Percentiles rank a stretch among this genome's conserved stretches.
phyloP scores from a whole-genome alignment of 305 asterid species.

The Rubia balearica region DNA sequence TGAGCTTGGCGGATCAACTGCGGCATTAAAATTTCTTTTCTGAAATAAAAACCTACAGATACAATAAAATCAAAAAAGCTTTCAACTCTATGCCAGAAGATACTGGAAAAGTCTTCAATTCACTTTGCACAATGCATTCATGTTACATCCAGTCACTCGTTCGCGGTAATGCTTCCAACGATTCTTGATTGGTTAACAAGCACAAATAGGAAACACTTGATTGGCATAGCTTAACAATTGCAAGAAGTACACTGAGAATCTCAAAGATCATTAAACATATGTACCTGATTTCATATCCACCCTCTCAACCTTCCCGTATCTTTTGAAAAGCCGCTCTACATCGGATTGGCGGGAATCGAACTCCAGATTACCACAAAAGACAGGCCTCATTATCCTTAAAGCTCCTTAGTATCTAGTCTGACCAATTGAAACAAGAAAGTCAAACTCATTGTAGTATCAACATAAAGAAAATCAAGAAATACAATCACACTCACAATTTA shows the following conservation, averaged over 20 bases:
- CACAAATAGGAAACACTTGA: background rate
- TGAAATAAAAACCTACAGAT: conserved; percentile 23
- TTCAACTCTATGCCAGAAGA: conserved; percentile 13
- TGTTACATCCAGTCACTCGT: background rate
- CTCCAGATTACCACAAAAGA: conserved; percentile 90
- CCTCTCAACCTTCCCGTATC: conserved; percentile 89
- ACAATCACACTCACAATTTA: background rate
- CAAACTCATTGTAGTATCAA: background rate
- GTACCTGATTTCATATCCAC: conserved; percentile 91
- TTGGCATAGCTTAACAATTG: background rate
- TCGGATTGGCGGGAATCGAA: conserved; percentile 81
- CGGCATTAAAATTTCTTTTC: conserved; percentile 28
- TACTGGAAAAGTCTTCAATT: background rate
- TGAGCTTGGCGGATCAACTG: conserved; percentile 67
- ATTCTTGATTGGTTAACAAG: background rate
- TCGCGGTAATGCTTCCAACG: background rate
- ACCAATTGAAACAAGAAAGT: background rate
- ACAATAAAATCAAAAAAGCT: conserved; percentile 15
- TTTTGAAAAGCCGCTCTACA: conserved; percentile 71
- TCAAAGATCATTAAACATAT: conserved; percentile 1
- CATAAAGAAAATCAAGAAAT: background rate
- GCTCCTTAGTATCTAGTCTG: conserved; percentile 1
- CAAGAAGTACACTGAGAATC: background rate
- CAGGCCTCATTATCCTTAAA: conserved; percentile 48
- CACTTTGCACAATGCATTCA: background rate